phyloP scores from a whole-genome alignment of 176 grass and related monocot genomes.

The Paspalum vaginatum region DNA sequence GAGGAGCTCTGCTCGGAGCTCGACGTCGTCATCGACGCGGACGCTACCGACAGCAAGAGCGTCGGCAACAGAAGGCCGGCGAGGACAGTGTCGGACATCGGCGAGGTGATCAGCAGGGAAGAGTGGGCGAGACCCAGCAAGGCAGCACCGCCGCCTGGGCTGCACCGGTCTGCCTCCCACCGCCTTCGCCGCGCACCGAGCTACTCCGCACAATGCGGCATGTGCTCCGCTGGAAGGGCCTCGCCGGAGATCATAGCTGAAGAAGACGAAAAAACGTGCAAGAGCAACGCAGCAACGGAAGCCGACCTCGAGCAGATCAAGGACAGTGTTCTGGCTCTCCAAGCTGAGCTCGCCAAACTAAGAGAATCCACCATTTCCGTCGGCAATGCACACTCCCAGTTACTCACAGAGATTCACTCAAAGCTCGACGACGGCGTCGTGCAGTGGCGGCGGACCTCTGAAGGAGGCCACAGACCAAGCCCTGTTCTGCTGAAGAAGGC shows the following conservation, averaged over 20 bases:
- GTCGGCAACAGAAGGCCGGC: not conserved
- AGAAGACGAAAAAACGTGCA: slow-evolving; percentile 33
- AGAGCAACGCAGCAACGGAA: slow-evolving; percentile 8
- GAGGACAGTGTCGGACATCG: slow-evolving; percentile 51
- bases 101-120: slow-evolving; percentile 35
- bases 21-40: not conserved
- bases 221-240: not conserved
- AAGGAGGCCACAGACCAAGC: slow-evolving; percentile 3
- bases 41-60: not conserved
- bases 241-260: slow-evolving; percentile 54
- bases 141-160: slow-evolving; percentile 11
- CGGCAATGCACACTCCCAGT: slow-evolving; percentile 1
- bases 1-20: slow-evolving; percentile 49
- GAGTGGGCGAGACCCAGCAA: slow-evolving; percentile 23
- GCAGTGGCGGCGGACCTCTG: not conserved
- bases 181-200: slow-evolving; percentile 28
- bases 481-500: not conserved
- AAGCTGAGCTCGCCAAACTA: slow-evolving; percentile 25
- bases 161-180: slow-evolving; percentile 45
- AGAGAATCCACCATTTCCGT: slow-evolving; percentile 26
- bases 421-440: slow-evolving; percentile 38
- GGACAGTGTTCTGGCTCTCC: slow-evolving; percentile 31
- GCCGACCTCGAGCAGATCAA: slow-evolving; percentile 46
- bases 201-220: slow-evolving; percentile 15
- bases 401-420: slow-evolving; percentile 22